Base-by-base conservation (phyloP, 2,329 filamentous ascomycete genomes). In the Colletotrichum eleusines region DNA sequence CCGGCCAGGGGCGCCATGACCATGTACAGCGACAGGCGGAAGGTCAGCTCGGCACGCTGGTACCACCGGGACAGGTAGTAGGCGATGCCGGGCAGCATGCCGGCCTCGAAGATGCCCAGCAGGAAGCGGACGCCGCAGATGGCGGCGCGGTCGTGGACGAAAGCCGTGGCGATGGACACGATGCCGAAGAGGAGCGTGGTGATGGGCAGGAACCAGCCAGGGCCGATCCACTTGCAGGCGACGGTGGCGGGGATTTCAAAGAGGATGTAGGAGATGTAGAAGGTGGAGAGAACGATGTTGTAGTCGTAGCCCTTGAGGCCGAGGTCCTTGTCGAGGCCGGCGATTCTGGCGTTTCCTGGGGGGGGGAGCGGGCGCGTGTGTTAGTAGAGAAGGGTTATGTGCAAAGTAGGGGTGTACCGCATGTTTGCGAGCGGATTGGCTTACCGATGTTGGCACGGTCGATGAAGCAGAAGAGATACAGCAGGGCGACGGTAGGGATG, bases 61-160 rank as follows among this genome's bases (percentile, higher is more conserved):
- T 93, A 94, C 91, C 91, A 94, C 62, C 91, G 83, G 0, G 88
- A 90, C 26, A 93, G 81, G 75, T 93, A 94, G 79, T 93, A 94
- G 0, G 91, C 90, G 50, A 93, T 92, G 0, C 92, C 91, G 0
- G 92, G 92, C 64, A 94, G 79, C 87, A 94, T 89, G 9, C 91
- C 92, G 0, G 92, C 90, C 79, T 94, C 92, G 69, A 93, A 93
- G 14, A 91, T 79, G 12, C 89, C 89, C 0, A 93, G 84, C 0
- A 93, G 73, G 74, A 94, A 93, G 6, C 92, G 88, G 0, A 93
- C 90, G 18, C 84, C 90, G 46, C 84, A 89, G 2, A 83, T 79
- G 23, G 82, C 79, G 1, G 84, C 80, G 26, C 87, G 83, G 66
- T 86, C 84, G 38, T 88, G 75, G 12, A 92, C 89, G 73, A 91